Base-by-base conservation (phyloP, 305 asterid species). In the Solanum hybrid region DNA sequence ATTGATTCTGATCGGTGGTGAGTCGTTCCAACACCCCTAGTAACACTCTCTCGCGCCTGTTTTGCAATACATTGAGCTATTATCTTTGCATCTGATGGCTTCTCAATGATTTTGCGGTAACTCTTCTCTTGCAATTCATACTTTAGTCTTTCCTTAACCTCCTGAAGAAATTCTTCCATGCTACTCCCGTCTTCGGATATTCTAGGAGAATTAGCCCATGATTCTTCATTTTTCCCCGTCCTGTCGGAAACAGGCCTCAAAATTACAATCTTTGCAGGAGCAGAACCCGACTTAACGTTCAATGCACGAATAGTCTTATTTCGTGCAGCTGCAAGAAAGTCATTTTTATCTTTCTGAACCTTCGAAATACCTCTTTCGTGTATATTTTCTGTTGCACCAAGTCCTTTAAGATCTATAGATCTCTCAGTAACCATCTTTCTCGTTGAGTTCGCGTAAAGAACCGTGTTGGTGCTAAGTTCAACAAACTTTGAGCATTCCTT, bases 61-160 rank as follows among this genome's bases (percentile, higher is more conserved):
- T 94, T 96, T 64, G 98, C 97, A 77, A 97, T 95, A 39, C 92
- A 91, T 91, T 93, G 97, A 91, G 98, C 96, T 88, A 96, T 95
- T 92, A 93, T 93, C 93, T 92, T 96, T 89, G 98, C 94, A 88
- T 94, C 95, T 20, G 97, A 94, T 42, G 98, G 96, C 87, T 92
- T 96, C 91, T 96, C 98, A 80, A 89, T 92, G 79, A 93, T 92
- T 92, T 91, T 91, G 87, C 88, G 92, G 79, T 89, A 91, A 89
- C 93, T 89, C 84, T 92, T 93, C 78, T 98, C 97, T 91, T 96
- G 98, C 92, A 95, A 86, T 92, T 97, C 99, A 75, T 92, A 92
- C 87, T 93, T 95, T 86, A 97, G 92, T 91, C 98, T 96, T 93
- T 94, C 98, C 95, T 95, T 97, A 82, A 97, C 98, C 92, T 97